phyloP scores from a whole-genome alignment of 768 basidiomycete genomes.

The Boletus sp. region DNA sequence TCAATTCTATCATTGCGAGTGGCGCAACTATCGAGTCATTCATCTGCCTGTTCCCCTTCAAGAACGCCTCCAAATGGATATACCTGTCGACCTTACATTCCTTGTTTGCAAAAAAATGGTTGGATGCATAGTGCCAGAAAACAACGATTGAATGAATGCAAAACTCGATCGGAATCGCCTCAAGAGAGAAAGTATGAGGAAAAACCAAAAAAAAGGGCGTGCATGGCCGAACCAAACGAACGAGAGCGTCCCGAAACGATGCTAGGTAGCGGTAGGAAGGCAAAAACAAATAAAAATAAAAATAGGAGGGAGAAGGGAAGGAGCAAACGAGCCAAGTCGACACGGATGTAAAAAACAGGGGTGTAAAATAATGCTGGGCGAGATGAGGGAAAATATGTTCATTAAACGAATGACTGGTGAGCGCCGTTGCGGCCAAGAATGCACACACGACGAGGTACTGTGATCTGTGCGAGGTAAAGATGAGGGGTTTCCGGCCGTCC shows the following conservation, averaged over 20 bases:
- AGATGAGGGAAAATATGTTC: constrained; percentile 8
- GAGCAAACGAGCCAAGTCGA: constrained; percentile 2
- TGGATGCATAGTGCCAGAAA: not conserved
- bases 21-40: not conserved
- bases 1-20: not conserved
- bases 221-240: not conserved
- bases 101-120: not conserved
- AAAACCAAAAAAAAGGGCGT: not conserved
- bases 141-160: not conserved
- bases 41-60: not conserved
- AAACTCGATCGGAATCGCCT: not conserved
- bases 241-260: constrained; percentile 14
- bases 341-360: constrained; percentile 10
- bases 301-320: too few relatives aligned
- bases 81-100: constrained; percentile 9
- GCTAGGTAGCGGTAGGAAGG: constrained; percentile 1
- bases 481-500: constrained; percentile 17
- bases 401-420: constrained; percentile 9
- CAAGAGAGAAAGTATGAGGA: not conserved
- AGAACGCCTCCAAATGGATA: not conserved
- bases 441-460: not conserved
- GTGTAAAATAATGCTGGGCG: constrained; percentile 5
- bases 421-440: not conserved
- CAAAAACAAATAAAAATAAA: not conserved
- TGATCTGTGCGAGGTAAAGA: not conserved